Conservation (phyloP, 345 rosid species). For the Linum usitatissimum region DNA sequence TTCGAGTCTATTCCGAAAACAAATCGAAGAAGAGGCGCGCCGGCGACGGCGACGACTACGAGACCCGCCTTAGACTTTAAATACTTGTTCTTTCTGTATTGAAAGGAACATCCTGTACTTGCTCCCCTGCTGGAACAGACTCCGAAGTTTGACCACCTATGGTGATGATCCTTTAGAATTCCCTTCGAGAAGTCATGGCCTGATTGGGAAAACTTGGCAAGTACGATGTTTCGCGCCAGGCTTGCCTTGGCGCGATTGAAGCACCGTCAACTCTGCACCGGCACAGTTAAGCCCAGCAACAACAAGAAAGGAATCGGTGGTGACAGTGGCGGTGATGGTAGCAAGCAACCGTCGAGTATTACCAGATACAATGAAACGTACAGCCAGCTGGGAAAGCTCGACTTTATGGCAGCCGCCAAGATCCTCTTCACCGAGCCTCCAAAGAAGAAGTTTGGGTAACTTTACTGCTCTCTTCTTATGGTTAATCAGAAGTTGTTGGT, state of each 20-base stretch:
- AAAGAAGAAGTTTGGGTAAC: constrained; percentile 72
- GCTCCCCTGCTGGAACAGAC: background rate
- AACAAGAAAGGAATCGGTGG: constrained; percentile 14
- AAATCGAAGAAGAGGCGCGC: background rate
- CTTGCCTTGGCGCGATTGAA: background rate
- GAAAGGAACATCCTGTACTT: background rate
- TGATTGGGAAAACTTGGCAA: background rate
- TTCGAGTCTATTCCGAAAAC: background rate
- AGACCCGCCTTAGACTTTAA: background rate
- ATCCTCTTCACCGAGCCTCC: constrained; percentile 62
- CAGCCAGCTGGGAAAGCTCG: constrained; percentile 59
- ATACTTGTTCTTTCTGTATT: background rate
- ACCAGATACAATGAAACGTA: constrained; percentile 44
- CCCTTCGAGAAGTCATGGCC: background rate
- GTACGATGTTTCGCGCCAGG: background rate
- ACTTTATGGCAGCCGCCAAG: constrained; percentile 65
- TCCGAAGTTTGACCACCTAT: background rate
- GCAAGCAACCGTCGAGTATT: constrained; percentile 21
- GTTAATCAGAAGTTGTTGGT: background rate
- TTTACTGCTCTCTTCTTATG: background rate
- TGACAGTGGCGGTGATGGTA: constrained; percentile 16
- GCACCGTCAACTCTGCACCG: background rate
- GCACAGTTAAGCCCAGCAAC: background rate
- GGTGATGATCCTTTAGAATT: background rate
- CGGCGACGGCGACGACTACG: background rate